phyloP scores from a whole-genome alignment of 148 eudicot genomes.

The Fallopia convolvulus region DNA sequence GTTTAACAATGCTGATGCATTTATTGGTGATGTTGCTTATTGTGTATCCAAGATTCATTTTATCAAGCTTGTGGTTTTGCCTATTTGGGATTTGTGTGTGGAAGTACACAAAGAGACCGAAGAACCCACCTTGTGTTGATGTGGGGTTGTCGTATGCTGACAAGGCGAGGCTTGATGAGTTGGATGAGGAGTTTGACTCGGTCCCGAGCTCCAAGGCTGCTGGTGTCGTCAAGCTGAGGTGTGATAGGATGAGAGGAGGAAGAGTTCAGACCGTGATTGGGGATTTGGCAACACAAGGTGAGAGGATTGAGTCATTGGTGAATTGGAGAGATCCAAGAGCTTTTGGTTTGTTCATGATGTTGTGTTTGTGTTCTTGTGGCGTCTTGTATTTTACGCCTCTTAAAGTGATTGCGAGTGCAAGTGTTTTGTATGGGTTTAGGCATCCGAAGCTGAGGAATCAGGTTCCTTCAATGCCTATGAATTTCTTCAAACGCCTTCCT shows the following conservation, averaged over 20 bases:
- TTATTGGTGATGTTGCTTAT: conserved; percentile 16
- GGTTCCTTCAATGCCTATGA: conserved; percentile 23
- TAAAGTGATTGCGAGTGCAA: background rate
- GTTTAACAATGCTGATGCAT: conserved; percentile 15
- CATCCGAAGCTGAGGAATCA: conserved; percentile 21
- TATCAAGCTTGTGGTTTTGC: conserved; percentile 17
- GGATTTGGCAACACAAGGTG: conserved; percentile 30
- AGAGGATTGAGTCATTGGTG: conserved; percentile 30
- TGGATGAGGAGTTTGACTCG: conserved; percentile 29
- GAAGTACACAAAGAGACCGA: conserved; percentile 28
- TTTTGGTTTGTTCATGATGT: conserved; percentile 24
- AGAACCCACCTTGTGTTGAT: conserved; percentile 31
- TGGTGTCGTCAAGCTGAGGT: conserved; percentile 21
- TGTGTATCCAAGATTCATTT: conserved; percentile 17
- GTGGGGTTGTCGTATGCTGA: conserved; percentile 21
- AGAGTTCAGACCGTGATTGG: conserved; percentile 24
- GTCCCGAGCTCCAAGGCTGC: conserved; percentile 20
- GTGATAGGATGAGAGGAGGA: conserved; percentile 33
- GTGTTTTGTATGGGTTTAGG: conserved; percentile 19
- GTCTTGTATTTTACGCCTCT: conserved; percentile 17
- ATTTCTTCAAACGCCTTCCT: conserved; percentile 33
- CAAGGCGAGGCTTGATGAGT: conserved; percentile 1
- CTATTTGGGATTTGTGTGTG: conserved; percentile 19
- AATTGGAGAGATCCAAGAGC: conserved; percentile 47
- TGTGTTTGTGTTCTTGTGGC: conserved; percentile 17